A percentile compares a stretch with the other conserved stretches of the same genome.
Conservation (phyloP, 192 early-diverging fungal genomes). For the Coemansia sp. region DNA sequence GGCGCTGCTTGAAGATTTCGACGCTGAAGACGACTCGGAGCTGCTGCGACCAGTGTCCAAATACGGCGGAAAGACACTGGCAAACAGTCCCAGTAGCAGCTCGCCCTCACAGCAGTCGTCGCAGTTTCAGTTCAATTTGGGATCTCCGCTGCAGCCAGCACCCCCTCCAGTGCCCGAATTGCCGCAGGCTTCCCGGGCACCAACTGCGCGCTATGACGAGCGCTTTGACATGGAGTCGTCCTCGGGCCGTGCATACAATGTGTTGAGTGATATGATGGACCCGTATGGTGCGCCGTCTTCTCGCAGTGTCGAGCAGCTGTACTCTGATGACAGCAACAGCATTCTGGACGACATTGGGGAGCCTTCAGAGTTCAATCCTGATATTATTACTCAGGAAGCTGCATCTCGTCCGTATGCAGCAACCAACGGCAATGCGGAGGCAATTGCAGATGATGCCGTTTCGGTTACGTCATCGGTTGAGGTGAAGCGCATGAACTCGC, state of each 20-base stretch:
- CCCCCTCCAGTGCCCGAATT: constrained; percentile 21
- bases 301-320: constrained; percentile 28
- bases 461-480: constrained; percentile 16
- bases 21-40: constrained; percentile 16
- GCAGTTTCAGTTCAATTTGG: constrained; percentile 15
- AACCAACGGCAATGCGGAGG: not conserved
- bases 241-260: constrained; percentile 38
- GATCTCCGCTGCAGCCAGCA: constrained; percentile 21
- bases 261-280: constrained; percentile 48
- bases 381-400: constrained; percentile 12
- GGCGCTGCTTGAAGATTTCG: constrained; percentile 38
- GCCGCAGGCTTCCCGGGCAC: constrained; percentile 7
- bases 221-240: constrained; percentile 29
- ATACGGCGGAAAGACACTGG: not conserved
- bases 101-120: constrained; percentile 10
- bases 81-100: constrained; percentile 1
- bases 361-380: constrained; percentile 23
- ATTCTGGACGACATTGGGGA: constrained; percentile 36
- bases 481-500: constrained; percentile 26
- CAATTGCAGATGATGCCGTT: constrained; percentile 1
- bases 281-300: constrained; percentile 27
- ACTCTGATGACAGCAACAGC: constrained; percentile 37
- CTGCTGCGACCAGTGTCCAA: constrained; percentile 9
- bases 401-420: not conserved
- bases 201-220: constrained; percentile 9